Evolutionary conservation across 2,329 filamentous ascomycete species (phyloP).

Genomic region (Arthrobotrys sphaeroides): DNA sequence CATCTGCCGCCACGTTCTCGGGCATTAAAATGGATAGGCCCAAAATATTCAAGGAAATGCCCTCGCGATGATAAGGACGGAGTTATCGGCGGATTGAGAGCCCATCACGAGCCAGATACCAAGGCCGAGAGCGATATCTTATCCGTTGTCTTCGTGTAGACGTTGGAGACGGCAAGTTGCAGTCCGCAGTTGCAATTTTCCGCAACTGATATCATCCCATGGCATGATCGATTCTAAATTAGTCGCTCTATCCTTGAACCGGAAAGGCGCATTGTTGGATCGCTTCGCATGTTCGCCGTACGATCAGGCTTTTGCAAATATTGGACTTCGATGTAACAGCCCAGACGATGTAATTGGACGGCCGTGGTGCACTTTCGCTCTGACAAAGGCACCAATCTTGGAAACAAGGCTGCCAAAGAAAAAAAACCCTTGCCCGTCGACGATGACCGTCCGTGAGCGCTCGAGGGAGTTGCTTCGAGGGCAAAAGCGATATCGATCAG

Average conservation of each 20-base stretch:
- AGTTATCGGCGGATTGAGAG: neutral
- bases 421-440: no score
- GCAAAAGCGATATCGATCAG: neutral
- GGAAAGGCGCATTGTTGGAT: neutral
- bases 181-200: neutral
- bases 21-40: neutral
- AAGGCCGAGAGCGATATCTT: no score
- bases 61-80: neutral
- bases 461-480: neutral
- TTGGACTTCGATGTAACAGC: neutral
- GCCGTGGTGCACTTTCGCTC: no score
- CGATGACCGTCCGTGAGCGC: no score
- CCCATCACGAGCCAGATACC: neutral
- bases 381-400: no score
- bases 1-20: neutral
- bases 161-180: neutral
- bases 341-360: neutral
- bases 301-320: neutral
- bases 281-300: neutral
- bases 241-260: neutral
- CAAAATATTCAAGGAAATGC: neutral
- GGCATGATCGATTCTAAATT: neutral
- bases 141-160: neutral
- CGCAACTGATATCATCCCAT: slow-evolving; percentile 1
- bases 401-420: no score